These are phyloP conservation scores for Plasmodium gonderi DNA, from an alignment of 169 alveolate genomes.

Conservation along the genomic window DNA sequence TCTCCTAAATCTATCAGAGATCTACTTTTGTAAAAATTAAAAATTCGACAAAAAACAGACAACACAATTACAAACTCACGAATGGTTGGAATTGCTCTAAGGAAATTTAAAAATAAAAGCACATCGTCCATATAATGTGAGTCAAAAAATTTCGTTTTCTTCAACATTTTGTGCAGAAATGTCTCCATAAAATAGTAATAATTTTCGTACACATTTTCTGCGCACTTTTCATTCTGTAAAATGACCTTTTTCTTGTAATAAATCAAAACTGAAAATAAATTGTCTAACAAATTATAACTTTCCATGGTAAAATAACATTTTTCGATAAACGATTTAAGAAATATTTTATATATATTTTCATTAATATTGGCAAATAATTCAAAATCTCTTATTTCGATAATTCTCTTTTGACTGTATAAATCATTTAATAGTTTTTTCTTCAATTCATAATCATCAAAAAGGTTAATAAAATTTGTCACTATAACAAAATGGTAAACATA, in stretches of 20 bases:
- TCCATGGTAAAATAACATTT: conserved; percentile 57
- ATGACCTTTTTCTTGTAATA: conserved; percentile 25
- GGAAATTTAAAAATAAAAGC: conserved; percentile 11
- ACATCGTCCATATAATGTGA: conserved; percentile 15
- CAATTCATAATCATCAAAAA: conserved; percentile 46
- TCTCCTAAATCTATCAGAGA: background rate
- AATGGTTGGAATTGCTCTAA: conserved; percentile 21
- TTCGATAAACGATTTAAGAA: conserved; percentile 26
- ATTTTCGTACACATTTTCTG: background rate
- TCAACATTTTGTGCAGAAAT: conserved; percentile 24
- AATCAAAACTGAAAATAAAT: conserved; percentile 14
- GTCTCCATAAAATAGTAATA: conserved; percentile 25
- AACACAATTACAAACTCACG: conserved; percentile 30
- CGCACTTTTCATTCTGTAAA: background rate
- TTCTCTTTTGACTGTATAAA: conserved; percentile 21
- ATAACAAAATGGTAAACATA: conserved; percentile 12
- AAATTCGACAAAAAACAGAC: conserved; percentile 43
- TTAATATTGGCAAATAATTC: conserved; percentile 30
- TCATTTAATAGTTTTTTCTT: conserved; percentile 35
- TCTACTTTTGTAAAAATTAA: conserved; percentile 28
- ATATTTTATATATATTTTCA: conserved; percentile 30
- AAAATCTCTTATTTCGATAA: conserved; percentile 27
- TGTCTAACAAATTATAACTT: conserved; percentile 30
- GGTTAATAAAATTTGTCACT: conserved; percentile 43
- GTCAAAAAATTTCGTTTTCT: conserved; percentile 66